A percentile compares a stretch with the other conserved stretches of the same genome.
Evolutionary conservation across 176 grass and related monocot genomes (phyloP).

Genomic region (Musa beccarii): DNA sequence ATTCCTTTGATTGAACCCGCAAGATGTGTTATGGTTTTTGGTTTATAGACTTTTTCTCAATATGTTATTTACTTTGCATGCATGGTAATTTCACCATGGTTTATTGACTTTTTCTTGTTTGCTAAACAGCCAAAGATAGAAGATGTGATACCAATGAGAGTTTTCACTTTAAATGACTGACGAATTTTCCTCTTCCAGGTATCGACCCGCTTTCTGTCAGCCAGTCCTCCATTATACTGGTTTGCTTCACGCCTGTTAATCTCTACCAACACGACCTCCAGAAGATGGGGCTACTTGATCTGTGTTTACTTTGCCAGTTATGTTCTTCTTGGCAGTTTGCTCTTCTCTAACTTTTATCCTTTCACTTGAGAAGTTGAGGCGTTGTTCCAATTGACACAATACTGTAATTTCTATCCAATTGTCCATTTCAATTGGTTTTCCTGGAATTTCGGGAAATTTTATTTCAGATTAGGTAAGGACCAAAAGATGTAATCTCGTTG

Average conservation of each 20-base stretch:
- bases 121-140: neutral
- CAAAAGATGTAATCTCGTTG: no score
- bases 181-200: slow-evolving; percentile 30
- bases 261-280: slow-evolving; percentile 27
- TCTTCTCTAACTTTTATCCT: slow-evolving; percentile 90
- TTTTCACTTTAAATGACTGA: neutral
- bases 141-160: neutral
- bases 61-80: neutral
- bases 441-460: no score
- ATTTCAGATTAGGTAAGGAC: no score
- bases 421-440: no score
- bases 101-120: neutral
- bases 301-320: slow-evolving; percentile 65
- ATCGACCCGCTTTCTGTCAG: slow-evolving; percentile 71
- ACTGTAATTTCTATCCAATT: no score
- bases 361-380: slow-evolving; percentile 53
- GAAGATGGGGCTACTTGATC: slow-evolving; percentile 62
- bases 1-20: no score
- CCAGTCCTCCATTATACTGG: slow-evolving; percentile 78
- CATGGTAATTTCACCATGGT: neutral
- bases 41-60: neutral
- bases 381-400: neutral
- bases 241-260: slow-evolving; percentile 41
- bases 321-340: slow-evolving; percentile 72
- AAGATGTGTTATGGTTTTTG: neutral